Evolutionary conservation across 2,329 filamentous ascomycete species (phyloP).

Genomic region (Fusarium ambrosium): DNA sequence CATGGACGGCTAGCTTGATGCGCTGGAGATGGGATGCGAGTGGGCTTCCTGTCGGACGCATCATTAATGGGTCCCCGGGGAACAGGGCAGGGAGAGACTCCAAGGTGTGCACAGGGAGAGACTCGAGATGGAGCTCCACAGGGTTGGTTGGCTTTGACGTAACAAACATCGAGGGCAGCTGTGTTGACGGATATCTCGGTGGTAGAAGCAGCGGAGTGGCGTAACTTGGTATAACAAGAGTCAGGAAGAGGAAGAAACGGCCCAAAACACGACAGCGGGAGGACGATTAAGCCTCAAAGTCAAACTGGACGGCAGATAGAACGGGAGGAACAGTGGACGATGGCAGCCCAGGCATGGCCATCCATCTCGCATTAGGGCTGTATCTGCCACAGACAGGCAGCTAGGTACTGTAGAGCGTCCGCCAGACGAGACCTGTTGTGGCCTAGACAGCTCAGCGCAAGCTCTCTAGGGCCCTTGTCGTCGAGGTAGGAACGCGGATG

Average conservation of each 20-base stretch:
- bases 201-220: neutral
- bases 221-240: neutral
- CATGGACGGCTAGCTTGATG: conserved; percentile 13
- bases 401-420: neutral
- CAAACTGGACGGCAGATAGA: neutral
- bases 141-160: conserved; percentile 7
- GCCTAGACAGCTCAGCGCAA: conserved; percentile 1
- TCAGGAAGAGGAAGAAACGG: conserved; percentile 4
- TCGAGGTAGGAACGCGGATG: conserved; percentile 4
- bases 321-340: conserved; percentile 1
- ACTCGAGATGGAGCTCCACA: conserved; percentile 12
- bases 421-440: neutral
- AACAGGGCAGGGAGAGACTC: conserved; percentile 5
- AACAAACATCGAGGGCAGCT: neutral
- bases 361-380: neutral
- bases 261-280: conserved; percentile 25
- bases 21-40: conserved; percentile 5
- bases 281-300: conserved; percentile 19
- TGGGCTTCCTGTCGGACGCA: conserved; percentile 7
- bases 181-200: neutral
- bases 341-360: neutral
- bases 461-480: conserved; percentile 3
- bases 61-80: conserved; percentile 5
- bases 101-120: neutral
- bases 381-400: neutral